Percentiles rank a stretch among this genome's conserved stretches.
phyloP scores from a whole-genome alignment of 768 basidiomycete species.

The Cystoderma amianthinum region DNA sequence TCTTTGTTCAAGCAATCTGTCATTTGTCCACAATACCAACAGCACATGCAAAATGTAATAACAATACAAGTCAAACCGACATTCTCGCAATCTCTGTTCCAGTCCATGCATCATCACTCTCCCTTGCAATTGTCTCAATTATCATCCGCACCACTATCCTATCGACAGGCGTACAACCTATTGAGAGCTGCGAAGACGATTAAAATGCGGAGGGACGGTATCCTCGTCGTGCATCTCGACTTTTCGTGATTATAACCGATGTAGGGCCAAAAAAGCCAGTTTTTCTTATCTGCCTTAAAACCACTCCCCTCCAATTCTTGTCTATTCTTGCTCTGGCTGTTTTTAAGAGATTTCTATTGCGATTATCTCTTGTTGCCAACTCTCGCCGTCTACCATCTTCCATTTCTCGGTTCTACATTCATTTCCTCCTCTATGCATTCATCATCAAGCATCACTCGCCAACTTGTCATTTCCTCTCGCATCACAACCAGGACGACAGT shows the following conservation, averaged over 20 bases:
- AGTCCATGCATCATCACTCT: slow-evolving; percentile 63
- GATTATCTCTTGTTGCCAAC: slow-evolving; percentile 20
- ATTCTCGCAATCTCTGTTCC: slow-evolving; percentile 51
- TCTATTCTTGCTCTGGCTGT: slow-evolving; percentile 19
- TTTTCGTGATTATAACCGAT: slow-evolving; percentile 14
- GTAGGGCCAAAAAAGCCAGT: slow-evolving; percentile 24
- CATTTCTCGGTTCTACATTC: slow-evolving; percentile 32
- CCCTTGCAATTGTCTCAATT: slow-evolving; percentile 57
- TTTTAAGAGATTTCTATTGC: slow-evolving; percentile 16
- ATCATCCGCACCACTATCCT: slow-evolving; percentile 37
- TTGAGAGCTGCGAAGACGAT: slow-evolving; percentile 23
- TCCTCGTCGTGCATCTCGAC: slow-evolving; percentile 13
- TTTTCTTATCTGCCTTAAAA: slow-evolving; percentile 24
- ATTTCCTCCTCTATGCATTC: slow-evolving; percentile 48
- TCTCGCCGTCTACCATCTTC: slow-evolving; percentile 35
- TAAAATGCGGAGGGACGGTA: slow-evolving; percentile 19
- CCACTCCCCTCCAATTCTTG: slow-evolving; percentile 18
- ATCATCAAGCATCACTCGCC: slow-evolving; percentile 29
- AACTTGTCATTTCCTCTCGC: slow-evolving; percentile 22
- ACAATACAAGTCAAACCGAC: slow-evolving; percentile 60
- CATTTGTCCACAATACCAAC: slow-evolving; percentile 48
- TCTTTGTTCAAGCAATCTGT: slow-evolving; percentile 13
- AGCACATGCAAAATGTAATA: slow-evolving; percentile 77
- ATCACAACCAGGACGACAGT: slow-evolving; percentile 39
- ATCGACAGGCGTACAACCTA: slow-evolving; percentile 44